Evolutionary conservation across 2,329 filamentous ascomycete genomes (phyloP).

Genomic region (Colletotrichum endophyticum): DNA sequence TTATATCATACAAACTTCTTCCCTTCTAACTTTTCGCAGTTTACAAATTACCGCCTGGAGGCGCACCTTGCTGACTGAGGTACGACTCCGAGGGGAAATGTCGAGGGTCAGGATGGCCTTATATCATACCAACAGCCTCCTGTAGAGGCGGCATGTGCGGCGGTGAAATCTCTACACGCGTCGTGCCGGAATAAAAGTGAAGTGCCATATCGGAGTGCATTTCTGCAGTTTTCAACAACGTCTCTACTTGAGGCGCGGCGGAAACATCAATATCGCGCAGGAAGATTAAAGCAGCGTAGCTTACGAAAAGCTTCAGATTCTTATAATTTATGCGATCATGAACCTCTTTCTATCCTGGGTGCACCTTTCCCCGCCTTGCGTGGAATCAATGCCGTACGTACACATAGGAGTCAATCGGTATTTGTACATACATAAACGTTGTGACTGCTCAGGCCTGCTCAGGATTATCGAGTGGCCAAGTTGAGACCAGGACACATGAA

Average conservation of each 20-base stretch:
- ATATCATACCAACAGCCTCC: background rate
- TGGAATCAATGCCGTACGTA: background rate
- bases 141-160: background rate
- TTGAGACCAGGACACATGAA: background rate
- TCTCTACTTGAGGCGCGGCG: background rate
- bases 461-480: background rate
- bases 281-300: background rate
- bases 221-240: background rate
- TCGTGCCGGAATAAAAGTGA: background rate
- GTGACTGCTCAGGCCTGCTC: background rate
- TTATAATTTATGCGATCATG: background rate
- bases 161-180: background rate
- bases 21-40: too few relatives aligned
- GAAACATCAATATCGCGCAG: background rate
- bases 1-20: too few relatives aligned
- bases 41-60: too few relatives aligned
- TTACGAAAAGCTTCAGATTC: background rate
- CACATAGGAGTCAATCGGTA: fast-evolving
- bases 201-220: background rate
- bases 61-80: too few relatives aligned
- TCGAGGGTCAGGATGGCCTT: fast-evolving
- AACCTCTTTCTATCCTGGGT: background rate
- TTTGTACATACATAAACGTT: fast-evolving
- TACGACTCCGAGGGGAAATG: too few relatives aligned
- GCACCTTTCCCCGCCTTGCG: too few relatives aligned